Conservation (phyloP, 768 basidiomycete genomes). For the Lactarius hatsudake region DNA sequence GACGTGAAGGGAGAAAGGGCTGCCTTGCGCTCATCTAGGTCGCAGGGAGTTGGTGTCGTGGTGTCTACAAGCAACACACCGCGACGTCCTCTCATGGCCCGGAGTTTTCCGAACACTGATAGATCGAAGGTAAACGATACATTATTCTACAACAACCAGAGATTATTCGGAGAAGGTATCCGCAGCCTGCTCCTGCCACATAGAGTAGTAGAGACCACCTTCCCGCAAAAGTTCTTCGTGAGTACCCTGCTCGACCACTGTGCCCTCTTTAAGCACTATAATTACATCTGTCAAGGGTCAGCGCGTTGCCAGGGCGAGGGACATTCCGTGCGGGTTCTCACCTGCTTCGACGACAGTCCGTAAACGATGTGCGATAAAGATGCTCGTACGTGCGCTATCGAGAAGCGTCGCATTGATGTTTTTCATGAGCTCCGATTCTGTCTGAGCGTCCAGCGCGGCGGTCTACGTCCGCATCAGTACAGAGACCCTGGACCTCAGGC, state of each 20-base stretch:
- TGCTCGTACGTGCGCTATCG: slow-evolving; percentile 81
- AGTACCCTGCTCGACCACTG: slow-evolving; percentile 89
- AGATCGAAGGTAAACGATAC: neutral
- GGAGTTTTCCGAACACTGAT: neutral
- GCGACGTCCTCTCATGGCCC: neutral
- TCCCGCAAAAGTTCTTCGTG: slow-evolving; percentile 79
- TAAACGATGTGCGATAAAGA: slow-evolving; percentile 94
- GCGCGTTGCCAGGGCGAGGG: neutral
- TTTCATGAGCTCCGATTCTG: slow-evolving; percentile 91
- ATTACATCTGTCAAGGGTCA: slow-evolving; percentile 63
- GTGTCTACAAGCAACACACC: neutral
- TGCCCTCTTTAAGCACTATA: slow-evolving; percentile 89
- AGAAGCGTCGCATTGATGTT: slow-evolving; percentile 82
- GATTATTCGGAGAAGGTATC: slow-evolving; percentile 24
- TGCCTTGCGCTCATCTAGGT: slow-evolving; percentile 22
- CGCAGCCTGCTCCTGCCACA: slow-evolving; percentile 77
- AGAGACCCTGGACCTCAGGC: neutral
- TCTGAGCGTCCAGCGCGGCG: slow-evolving; percentile 91
- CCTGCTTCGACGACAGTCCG: slow-evolving; percentile 91
- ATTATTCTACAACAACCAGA: slow-evolving; percentile 19
- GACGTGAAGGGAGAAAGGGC: slow-evolving; percentile 22
- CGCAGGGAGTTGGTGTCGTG: too few species aligned
- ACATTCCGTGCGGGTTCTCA: slow-evolving; percentile 34
- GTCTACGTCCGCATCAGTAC: slow-evolving; percentile 54
- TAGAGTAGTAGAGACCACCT: slow-evolving; percentile 70